A percentile compares a stretch with the other conserved stretches of the same genome.
Conservation (phyloP, 768 basidiomycete species). For the Boletus fagicola region DNA sequence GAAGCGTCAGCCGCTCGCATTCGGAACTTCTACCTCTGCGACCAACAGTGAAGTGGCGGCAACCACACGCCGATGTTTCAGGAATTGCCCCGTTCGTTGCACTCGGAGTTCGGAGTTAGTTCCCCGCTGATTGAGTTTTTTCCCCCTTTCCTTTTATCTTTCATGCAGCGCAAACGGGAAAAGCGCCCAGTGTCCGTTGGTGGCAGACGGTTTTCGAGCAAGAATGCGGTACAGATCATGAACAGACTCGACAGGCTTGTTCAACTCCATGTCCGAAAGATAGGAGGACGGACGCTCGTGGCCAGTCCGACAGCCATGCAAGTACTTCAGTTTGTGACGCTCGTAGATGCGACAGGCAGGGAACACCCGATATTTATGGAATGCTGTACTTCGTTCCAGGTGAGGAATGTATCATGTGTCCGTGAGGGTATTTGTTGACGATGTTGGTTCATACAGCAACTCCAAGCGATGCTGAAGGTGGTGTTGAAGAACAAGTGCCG, state of each 20-base stretch:
- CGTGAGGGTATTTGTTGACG: neutral
- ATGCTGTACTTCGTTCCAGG: conserved; percentile 27
- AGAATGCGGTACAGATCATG: conserved; percentile 17
- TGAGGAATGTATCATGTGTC: neutral
- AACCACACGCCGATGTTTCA: conserved; percentile 7
- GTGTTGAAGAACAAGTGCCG: conserved; percentile 16
- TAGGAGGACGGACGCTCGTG: conserved; percentile 5
- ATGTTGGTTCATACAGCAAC: conserved; percentile 17
- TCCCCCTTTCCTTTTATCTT: neutral
- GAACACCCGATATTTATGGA: conserved; percentile 27
- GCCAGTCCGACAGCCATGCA: conserved; percentile 22
- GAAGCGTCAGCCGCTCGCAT: conserved; percentile 3
- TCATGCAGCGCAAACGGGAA: conserved; percentile 20
- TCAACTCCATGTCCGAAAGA: conserved; percentile 17
- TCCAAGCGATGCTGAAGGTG: conserved; percentile 18
- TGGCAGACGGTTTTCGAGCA: conserved; percentile 7
- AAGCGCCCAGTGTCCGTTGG: conserved; percentile 2
- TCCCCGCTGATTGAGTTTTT: neutral
- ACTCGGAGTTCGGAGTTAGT: neutral
- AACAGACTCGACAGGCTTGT: conserved; percentile 23
- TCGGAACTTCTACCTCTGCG: conserved; percentile 12
- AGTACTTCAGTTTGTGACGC: conserved; percentile 21
- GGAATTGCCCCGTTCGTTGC: conserved; percentile 14
- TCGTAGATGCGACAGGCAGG: conserved; percentile 29
- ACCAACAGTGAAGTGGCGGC: neutral